phyloP scores from a whole-genome alignment of 2,329 filamentous ascomycete genomes.

The Paraphaeosphaeria minitans region DNA sequence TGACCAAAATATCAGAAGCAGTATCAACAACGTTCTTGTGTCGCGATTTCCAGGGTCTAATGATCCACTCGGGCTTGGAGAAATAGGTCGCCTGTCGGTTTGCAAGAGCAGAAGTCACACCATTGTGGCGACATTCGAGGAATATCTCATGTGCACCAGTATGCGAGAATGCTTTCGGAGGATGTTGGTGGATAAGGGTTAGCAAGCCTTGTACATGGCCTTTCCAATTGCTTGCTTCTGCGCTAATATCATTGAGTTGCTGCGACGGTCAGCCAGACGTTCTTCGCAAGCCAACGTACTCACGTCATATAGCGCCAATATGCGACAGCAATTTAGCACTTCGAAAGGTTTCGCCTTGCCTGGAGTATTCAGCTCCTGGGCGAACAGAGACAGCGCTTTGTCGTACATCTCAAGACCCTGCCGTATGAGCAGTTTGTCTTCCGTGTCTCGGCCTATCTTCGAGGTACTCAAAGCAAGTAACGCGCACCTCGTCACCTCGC shows the following conservation, averaged over 20 bases:
- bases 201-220: slow-evolving; percentile 18
- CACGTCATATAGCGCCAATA: slow-evolving; percentile 14
- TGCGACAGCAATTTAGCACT: slow-evolving; percentile 12
- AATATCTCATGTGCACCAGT: slow-evolving; percentile 15
- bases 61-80: slow-evolving; percentile 16
- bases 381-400: slow-evolving; percentile 10
- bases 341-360: slow-evolving; percentile 1
- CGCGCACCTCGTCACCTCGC: slow-evolving; percentile 16
- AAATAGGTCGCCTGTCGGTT: slow-evolving; percentile 15
- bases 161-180: slow-evolving; percentile 10
- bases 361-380: background rate
- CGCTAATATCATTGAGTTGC: slow-evolving; percentile 13
- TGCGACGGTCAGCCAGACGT: slow-evolving; percentile 5
- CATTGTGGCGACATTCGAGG: slow-evolving; percentile 15
- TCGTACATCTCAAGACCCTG: slow-evolving; percentile 21
- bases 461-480: slow-evolving; percentile 18
- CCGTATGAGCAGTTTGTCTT: slow-evolving; percentile 11
- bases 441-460: slow-evolving; percentile 13
- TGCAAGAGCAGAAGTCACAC: slow-evolving; percentile 13
- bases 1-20: slow-evolving; percentile 14
- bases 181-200: slow-evolving; percentile 10
- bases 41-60: slow-evolving; percentile 14
- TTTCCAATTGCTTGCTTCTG: slow-evolving; percentile 16
- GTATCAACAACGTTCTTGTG: slow-evolving; percentile 14
- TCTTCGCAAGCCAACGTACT: background rate